Percentiles rank a stretch among this genome's conserved stretches.
These are phyloP conservation scores for Populus deltoides DNA, from an alignment of 345 rosid genomes.

Conservation along the genomic window DNA sequence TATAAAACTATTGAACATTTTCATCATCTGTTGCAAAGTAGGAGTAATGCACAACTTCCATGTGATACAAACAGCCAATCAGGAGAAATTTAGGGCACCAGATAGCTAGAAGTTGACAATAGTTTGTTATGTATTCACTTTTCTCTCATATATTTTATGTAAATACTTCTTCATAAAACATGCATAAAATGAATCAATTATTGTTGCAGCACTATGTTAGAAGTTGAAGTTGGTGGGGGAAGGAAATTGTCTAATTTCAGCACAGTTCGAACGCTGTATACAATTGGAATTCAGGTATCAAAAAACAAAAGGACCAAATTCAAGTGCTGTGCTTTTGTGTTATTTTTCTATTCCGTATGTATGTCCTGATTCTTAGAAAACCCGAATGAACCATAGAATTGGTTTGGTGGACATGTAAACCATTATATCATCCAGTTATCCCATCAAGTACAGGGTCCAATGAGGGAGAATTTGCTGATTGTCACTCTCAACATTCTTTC, in stretches of 20 bases:
- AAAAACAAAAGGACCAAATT: neutral
- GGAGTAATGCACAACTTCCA: neutral
- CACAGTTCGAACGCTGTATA: conserved; percentile 70
- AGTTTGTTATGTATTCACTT: too few relatives aligned
- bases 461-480: neutral
- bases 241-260: conserved; percentile 85
- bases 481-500: neutral
- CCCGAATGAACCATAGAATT: neutral
- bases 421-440: neutral
- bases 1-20: neutral
- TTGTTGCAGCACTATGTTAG: conserved; percentile 67
- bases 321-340: neutral
- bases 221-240: conserved; percentile 92
- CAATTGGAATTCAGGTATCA: conserved; percentile 82
- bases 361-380: neutral
- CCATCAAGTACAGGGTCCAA: neutral
- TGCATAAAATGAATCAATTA: neutral
- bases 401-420: neutral
- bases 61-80: neutral
- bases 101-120: neutral
- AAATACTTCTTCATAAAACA: neutral
- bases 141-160: neutral
- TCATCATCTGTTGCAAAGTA: neutral
- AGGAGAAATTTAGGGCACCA: neutral
- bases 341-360: neutral